phyloP scores from a whole-genome alignment of 108 stramenopile species.

The Skeletonema potamos region DNA sequence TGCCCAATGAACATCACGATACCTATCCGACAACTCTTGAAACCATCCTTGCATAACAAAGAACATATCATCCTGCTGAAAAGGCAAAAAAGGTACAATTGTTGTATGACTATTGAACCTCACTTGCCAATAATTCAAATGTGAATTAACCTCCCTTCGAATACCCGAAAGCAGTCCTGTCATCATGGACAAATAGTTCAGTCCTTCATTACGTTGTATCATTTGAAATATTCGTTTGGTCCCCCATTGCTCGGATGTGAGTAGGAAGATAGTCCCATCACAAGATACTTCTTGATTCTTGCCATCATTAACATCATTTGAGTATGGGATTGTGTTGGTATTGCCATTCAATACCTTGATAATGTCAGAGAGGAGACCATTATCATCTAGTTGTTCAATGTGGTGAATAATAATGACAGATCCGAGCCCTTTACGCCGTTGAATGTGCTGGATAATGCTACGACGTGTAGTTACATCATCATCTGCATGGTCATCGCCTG shows the following conservation, averaged over 20 bases:
- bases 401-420: conserved; percentile 38
- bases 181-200: conserved; percentile 3
- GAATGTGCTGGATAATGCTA: conserved; percentile 32
- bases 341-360: conserved; percentile 18
- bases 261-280: conserved; percentile 38
- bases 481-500: neutral
- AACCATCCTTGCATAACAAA: conserved; percentile 20
- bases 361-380: conserved; percentile 18
- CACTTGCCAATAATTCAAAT: neutral
- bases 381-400: conserved; percentile 19
- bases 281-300: conserved; percentile 9
- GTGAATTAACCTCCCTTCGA: conserved; percentile 28
- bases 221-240: conserved; percentile 32
- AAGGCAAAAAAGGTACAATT: conserved; percentile 33
- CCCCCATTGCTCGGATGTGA: conserved; percentile 45
- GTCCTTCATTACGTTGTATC: conserved; percentile 27
- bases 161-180: conserved; percentile 14
- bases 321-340: conserved; percentile 17
- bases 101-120: conserved; percentile 18
- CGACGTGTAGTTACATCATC: neutral
- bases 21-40: conserved; percentile 12
- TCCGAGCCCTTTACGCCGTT: conserved; percentile 18
- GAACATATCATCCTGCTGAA: conserved; percentile 35
- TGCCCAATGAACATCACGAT: conserved; percentile 24
- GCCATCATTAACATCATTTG: neutral